Evolutionary conservation across 371 early-diverging fungal species (phyloP).

Genomic region (Circinella umbellata): DNA sequence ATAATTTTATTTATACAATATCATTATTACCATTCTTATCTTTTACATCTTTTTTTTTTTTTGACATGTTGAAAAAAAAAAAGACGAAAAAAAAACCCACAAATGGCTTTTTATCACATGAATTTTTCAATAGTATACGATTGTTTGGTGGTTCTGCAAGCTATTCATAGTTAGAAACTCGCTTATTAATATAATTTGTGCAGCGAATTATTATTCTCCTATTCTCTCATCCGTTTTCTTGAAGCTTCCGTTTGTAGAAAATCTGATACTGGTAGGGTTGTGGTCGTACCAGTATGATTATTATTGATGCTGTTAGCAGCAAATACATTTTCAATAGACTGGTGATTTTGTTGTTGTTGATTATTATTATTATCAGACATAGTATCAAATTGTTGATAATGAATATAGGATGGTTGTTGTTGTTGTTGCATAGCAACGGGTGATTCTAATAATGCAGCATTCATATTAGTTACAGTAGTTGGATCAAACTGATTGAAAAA

Average conservation of each 20-base stretch:
- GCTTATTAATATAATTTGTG: too few species aligned
- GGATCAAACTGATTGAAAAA: background rate
- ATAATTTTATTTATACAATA: background rate
- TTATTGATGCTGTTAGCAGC: too few species aligned
- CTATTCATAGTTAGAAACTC: too few species aligned
- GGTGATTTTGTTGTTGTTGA: too few species aligned
- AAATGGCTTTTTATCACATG: background rate
- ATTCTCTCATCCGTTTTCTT: conserved; percentile 7
- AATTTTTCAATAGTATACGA: too few species aligned
- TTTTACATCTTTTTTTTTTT: background rate
- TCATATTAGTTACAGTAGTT: background rate
- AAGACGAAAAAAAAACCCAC: background rate
- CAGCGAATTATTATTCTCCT: background rate
- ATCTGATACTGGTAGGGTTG: background rate
- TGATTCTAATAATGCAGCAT: background rate
- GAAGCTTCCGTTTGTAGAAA: background rate
- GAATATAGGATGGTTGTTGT: background rate
- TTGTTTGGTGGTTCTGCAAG: too few species aligned
- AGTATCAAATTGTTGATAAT: too few species aligned
- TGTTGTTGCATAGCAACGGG: background rate
- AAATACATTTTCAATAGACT: too few species aligned
- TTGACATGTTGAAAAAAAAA: background rate
- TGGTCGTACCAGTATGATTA: too few species aligned
- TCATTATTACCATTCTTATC: background rate
- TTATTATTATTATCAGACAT: too few species aligned